Conservation (phyloP, 176 grass and related monocot species). For the Oryza brachyantha region DNA sequence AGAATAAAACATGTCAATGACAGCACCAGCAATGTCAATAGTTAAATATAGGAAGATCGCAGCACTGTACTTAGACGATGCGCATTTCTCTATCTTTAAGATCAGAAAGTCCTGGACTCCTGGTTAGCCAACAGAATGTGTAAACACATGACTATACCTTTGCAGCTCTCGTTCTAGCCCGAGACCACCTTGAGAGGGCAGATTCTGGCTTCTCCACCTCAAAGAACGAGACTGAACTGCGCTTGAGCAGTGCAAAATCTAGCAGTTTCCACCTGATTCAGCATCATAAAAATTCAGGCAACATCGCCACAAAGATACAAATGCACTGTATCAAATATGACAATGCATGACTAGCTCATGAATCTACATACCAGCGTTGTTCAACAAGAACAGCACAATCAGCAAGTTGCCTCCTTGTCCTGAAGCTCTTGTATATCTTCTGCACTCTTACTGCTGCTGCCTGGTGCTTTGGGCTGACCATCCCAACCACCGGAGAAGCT, state of each 20-base stretch:
- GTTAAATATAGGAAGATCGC: neutral
- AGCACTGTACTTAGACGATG: neutral
- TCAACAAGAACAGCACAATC: slow-evolving; percentile 92
- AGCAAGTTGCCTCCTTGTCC: slow-evolving; percentile 78
- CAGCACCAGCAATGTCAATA: neutral
- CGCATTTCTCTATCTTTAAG: neutral
- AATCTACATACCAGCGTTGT: slow-evolving; percentile 72
- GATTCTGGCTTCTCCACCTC: slow-evolving; percentile 71
- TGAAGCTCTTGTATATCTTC: slow-evolving; percentile 90
- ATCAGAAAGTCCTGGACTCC: slow-evolving; percentile 4
- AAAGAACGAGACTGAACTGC: slow-evolving; percentile 80
- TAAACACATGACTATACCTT: slow-evolving; percentile 53
- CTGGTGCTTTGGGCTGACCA: slow-evolving; percentile 58
- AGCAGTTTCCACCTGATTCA: slow-evolving; percentile 79
- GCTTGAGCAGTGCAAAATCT: slow-evolving; percentile 81
- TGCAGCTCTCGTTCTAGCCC: slow-evolving; percentile 73
- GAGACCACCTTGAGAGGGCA: slow-evolving; percentile 73
- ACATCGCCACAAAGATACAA: neutral
- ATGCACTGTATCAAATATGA: neutral
- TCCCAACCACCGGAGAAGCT: slow-evolving; percentile 39
- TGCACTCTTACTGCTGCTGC: slow-evolving; percentile 72
- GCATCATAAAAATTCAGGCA: slow-evolving; percentile 2
- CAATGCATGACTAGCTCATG: neutral
- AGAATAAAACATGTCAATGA: neutral
- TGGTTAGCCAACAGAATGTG: neutral